A percentile compares a stretch with the other conserved stretches of the same genome.
phyloP scores from a whole-genome alignment of 495 filamentous ascomycete species.

The Penicillium atrosanguineum region DNA sequence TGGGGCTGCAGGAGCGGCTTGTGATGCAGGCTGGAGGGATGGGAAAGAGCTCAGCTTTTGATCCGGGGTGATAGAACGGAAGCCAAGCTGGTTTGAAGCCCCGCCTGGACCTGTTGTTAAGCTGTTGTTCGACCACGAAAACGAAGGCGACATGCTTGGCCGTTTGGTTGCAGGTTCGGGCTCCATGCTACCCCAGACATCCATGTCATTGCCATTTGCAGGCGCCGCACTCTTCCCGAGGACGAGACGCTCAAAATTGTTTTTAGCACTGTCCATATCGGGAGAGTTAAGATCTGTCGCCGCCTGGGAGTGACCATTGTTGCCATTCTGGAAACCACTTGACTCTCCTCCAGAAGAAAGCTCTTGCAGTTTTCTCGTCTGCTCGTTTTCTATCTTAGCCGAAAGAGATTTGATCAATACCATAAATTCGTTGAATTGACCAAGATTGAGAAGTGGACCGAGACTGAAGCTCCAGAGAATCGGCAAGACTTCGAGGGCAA shows the following conservation, averaged over 20 bases:
- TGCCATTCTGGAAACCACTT: conserved; percentile 35
- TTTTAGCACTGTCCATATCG: conserved; percentile 47
- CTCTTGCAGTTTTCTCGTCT: conserved; percentile 82
- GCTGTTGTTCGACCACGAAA: conserved; percentile 43
- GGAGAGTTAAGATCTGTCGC: conserved; percentile 21
- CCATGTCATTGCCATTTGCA: conserved; percentile 32
- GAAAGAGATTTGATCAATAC: conserved; percentile 78
- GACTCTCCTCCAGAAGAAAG: conserved; percentile 55
- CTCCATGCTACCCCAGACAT: conserved; percentile 35
- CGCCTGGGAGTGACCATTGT: conserved; percentile 26
- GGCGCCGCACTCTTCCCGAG: conserved; percentile 54
- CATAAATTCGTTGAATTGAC: conserved; percentile 90
- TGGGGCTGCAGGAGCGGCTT: conserved; percentile 27
- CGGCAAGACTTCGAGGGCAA: conserved; percentile 87
- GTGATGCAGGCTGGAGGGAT: conserved; percentile 43
- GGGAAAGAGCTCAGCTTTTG: conserved; percentile 48
- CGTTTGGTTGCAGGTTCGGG: conserved; percentile 27
- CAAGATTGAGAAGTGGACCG: conserved; percentile 80
- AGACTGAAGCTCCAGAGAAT: conserved; percentile 89
- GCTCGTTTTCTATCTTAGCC: conserved; percentile 77
- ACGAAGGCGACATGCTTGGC: conserved; percentile 36
- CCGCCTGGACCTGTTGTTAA: conserved; percentile 17
- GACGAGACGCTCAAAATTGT: conserved; percentile 84
- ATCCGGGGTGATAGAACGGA: conserved; percentile 54
- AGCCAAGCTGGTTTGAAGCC: conserved; percentile 20